Percentiles rank a stretch among this genome's conserved stretches.
Conservation (phyloP, 306 rosid genomes). For the Fragaria ananassa region DNA sequence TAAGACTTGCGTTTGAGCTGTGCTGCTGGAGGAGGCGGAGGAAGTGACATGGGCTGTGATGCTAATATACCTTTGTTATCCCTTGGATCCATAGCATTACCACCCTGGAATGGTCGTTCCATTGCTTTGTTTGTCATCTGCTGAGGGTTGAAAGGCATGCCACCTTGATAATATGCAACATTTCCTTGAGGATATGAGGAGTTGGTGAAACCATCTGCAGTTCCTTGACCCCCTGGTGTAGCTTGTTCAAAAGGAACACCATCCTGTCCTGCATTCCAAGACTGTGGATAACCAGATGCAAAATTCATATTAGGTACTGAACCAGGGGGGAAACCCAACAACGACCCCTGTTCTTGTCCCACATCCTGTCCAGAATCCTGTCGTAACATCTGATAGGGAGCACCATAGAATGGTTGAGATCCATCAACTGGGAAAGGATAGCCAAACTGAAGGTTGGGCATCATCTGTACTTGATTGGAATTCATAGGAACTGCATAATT, state of each 20-base stretch:
- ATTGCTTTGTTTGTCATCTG: slow-evolving; percentile 29
- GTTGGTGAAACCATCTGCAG: slow-evolving; percentile 35
- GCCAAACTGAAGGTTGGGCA: slow-evolving; percentile 64
- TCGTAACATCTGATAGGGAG: slow-evolving; percentile 68
- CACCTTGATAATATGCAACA: slow-evolving; percentile 41
- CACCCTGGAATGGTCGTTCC: slow-evolving; percentile 48
- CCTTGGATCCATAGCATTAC: slow-evolving; percentile 60
- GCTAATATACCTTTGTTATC: slow-evolving; percentile 73
- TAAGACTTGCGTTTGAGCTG: slow-evolving; percentile 57
- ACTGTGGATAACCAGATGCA: slow-evolving; percentile 54
- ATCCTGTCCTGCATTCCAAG: slow-evolving; percentile 68
- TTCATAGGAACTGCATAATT: slow-evolving; percentile 51
- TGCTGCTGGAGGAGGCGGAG: slow-evolving; percentile 60
- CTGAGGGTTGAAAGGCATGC: slow-evolving; percentile 27
- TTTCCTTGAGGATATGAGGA: slow-evolving; percentile 40
- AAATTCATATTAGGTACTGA: slow-evolving; percentile 48
- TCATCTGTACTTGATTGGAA: slow-evolving; percentile 69
- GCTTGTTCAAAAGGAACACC: slow-evolving; percentile 53
- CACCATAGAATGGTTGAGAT: slow-evolving; percentile 61
- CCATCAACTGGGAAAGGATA: slow-evolving; percentile 70
- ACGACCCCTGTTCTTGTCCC: slow-evolving; percentile 63
- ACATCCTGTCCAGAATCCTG: slow-evolving; percentile 66
- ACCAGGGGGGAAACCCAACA: slow-evolving; percentile 74
- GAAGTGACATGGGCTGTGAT: slow-evolving; percentile 52
- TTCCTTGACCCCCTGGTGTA: slow-evolving; percentile 32